Percentiles rank a stretch among this genome's conserved stretches.
Evolutionary conservation across 306 rosid genomes (phyloP).

Genomic region (Abrus pulchellus): DNA sequence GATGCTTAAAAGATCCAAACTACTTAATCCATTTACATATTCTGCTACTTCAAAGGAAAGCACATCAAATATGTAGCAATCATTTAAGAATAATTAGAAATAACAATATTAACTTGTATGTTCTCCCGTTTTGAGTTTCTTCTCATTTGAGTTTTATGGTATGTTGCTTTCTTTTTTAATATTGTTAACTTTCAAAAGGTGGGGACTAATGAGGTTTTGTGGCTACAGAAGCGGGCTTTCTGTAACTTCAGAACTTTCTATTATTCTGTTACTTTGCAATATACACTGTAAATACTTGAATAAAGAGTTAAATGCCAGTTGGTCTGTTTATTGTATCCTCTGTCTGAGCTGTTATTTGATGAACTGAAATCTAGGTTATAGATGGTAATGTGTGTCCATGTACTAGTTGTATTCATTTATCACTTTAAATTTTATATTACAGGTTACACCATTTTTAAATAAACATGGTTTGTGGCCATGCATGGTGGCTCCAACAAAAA

Average conservation of each 20-base stretch:
- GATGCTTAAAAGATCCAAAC: background rate
- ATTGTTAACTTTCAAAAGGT: background rate
- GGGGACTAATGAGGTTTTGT: background rate
- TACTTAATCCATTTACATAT: conserved; percentile 27
- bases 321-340: conserved; percentile 2
- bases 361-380: background rate
- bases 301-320: background rate
- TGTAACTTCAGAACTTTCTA: background rate
- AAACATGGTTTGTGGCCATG: conserved; percentile 88
- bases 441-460: conserved; percentile 85
- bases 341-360: background rate
- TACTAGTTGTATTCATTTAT: conserved; percentile 9
- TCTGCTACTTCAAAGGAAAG: conserved; percentile 24
- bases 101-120: conserved; percentile 14
- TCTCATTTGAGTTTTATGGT: background rate
- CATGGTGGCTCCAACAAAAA: conserved; percentile 99
- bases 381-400: conserved; percentile 17
- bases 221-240: conserved; percentile 6
- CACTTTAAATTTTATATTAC: conserved; percentile 37
- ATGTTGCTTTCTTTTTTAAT: background rate
- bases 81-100: conserved; percentile 17
- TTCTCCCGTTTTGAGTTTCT: background rate
- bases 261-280: conserved; percentile 10
- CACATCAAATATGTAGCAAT: conserved; percentile 6
- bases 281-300: conserved; percentile 5